phyloP scores from a whole-genome alignment of 495 filamentous ascomycete species.

The Glonium stellatum region DNA sequence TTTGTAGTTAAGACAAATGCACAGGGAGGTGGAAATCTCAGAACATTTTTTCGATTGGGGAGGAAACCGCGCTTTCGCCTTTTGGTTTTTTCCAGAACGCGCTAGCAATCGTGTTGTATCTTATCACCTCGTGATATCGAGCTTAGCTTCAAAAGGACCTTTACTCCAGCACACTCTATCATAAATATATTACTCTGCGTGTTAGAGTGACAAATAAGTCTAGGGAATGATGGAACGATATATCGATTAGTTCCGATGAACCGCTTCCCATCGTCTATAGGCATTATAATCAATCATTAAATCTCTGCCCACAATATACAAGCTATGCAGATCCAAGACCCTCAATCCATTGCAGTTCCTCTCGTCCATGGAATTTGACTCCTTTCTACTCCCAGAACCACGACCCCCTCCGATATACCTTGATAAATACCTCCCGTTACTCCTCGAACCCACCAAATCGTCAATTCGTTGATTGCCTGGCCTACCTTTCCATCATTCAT shows the following conservation, averaged over 20 bases:
- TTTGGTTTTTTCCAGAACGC: not conserved
- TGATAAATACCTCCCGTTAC: conserved; percentile 58
- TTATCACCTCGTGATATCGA: conserved; percentile 1
- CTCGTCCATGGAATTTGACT: not conserved
- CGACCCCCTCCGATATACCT: conserved; percentile 55
- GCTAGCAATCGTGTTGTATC: not conserved
- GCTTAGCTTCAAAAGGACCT: not conserved
- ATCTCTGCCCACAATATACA: not conserved
- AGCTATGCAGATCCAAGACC: not conserved
- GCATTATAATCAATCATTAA: not conserved
- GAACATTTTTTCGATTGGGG: conserved; percentile 2
- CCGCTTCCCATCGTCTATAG: not conserved
- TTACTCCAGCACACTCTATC: no score
- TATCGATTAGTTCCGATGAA: not conserved
- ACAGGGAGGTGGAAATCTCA: not conserved
- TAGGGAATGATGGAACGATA: not conserved
- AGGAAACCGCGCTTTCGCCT: not conserved
- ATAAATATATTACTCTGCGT: no score
- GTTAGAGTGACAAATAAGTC: not conserved
- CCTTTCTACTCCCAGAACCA: conserved; percentile 14
- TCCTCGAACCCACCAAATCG: conserved; percentile 52
- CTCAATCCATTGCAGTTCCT: not conserved
- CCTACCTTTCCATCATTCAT: conserved; percentile 54
- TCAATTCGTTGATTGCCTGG: conserved; percentile 43
- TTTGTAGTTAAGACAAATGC: not conserved